These are phyloP conservation scores for Penicillium sp. DNA, from an alignment of 2,329 filamentous ascomycete species.

Conservation along the genomic window DNA sequence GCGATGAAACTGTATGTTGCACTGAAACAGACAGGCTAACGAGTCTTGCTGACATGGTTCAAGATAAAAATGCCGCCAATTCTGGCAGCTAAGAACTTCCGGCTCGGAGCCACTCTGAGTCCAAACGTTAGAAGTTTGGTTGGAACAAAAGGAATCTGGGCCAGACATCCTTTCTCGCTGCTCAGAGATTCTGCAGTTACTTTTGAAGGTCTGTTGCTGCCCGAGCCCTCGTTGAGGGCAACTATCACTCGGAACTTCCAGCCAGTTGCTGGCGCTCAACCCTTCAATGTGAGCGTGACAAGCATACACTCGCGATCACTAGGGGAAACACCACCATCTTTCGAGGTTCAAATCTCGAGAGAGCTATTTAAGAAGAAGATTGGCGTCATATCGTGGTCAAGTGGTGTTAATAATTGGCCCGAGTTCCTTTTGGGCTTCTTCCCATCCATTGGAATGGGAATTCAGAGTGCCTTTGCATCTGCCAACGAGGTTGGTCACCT, in stretches of 20 bases:
- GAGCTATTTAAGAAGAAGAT: slow-evolving; percentile 33
- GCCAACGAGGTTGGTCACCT: slow-evolving; percentile 31
- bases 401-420: slow-evolving; percentile 42
- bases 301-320: slow-evolving; percentile 33
- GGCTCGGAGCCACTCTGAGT: slow-evolving; percentile 34
- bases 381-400: slow-evolving; percentile 39
- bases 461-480: slow-evolving; percentile 19
- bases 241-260: slow-evolving; percentile 33
- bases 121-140: slow-evolving; percentile 32
- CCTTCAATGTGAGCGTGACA: slow-evolving; percentile 34
- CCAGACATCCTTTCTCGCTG: slow-evolving; percentile 32
- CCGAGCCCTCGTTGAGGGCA: slow-evolving; percentile 31
- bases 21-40: not conserved
- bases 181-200: slow-evolving; percentile 34
- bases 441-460: slow-evolving; percentile 25
- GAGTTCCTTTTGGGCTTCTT: slow-evolving; percentile 27
- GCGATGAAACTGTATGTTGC: slow-evolving; percentile 29
- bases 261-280: slow-evolving; percentile 35
- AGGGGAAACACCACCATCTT: slow-evolving; percentile 28
- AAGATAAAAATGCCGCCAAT: slow-evolving; percentile 35
- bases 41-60: slow-evolving; percentile 10
- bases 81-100: slow-evolving; percentile 31
- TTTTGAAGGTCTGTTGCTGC: slow-evolving; percentile 34
- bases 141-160: slow-evolving; percentile 30
- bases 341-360: slow-evolving; percentile 36